Percentiles rank a stretch among this genome's conserved stretches.
phyloP scores from a whole-genome alignment of 2,329 filamentous ascomycete species.

The Ophiocordyceps camponoti-rufipedis region DNA sequence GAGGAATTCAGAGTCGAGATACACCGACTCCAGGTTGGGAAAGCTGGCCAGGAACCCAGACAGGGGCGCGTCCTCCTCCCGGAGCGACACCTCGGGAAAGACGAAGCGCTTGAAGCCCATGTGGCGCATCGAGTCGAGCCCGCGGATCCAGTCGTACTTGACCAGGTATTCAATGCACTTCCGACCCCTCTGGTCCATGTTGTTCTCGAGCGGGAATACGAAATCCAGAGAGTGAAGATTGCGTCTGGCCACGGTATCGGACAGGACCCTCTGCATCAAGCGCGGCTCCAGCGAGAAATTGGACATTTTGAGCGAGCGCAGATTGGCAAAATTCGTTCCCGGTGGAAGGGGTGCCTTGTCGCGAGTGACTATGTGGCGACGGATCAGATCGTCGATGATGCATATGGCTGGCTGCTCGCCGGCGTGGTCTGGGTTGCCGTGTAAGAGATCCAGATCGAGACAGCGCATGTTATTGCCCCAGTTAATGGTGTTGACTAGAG shows the following conservation, averaged over 20 bases:
- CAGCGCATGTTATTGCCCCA: conserved; percentile 9
- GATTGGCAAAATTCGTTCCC: conserved; percentile 7
- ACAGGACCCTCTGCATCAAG: conserved; percentile 8
- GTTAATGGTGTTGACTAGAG: conserved; percentile 10
- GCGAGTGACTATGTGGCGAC: not conserved
- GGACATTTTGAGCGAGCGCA: conserved; percentile 12
- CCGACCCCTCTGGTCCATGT: conserved; percentile 8
- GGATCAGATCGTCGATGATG: not conserved
- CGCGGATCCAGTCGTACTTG: conserved; percentile 16
- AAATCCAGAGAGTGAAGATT: conserved; percentile 17
- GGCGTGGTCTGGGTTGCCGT: conserved; percentile 6
- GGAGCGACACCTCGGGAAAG: conserved; percentile 12
- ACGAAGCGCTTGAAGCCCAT: conserved; percentile 17
- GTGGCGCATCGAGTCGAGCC: conserved; percentile 13
- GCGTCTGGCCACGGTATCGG: conserved; percentile 8
- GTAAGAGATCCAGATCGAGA: conserved; percentile 12
- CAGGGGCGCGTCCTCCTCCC: conserved; percentile 12
- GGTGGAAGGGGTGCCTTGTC: not conserved
- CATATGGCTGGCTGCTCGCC: not conserved
- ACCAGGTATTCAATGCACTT: conserved; percentile 11
- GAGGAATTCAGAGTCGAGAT: conserved; percentile 14
- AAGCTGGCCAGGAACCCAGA: conserved; percentile 17
- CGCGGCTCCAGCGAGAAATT: conserved; percentile 8
- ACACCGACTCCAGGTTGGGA: conserved; percentile 16
- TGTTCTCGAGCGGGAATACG: conserved; percentile 13